phyloP scores from a whole-genome alignment of 1,284 basidiomycete species.

The Pisolithus thermaeus region DNA sequence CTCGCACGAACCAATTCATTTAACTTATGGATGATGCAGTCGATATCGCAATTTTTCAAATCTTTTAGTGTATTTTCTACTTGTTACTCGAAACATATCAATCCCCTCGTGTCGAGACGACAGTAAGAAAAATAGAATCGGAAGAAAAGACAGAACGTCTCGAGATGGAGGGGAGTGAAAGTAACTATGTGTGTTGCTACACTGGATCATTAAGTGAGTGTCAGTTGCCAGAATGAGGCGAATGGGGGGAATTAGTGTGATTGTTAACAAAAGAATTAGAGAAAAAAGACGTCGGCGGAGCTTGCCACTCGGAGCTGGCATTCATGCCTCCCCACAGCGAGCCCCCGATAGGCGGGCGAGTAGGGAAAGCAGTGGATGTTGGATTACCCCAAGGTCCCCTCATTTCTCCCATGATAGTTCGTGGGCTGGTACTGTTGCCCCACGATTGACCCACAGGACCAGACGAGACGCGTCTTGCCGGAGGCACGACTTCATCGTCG shows the following conservation, averaged over 20 bases:
- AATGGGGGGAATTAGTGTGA: constrained; percentile 43
- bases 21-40: no score
- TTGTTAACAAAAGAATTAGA: constrained; percentile 38
- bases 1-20: constrained; percentile 6
- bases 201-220: constrained; percentile 13
- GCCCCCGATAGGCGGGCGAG: constrained; percentile 33
- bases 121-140: background rate
- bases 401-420: constrained; percentile 23
- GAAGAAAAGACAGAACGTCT: background rate
- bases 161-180: background rate
- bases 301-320: constrained; percentile 44
- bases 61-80: constrained; percentile 32
- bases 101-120: no score
- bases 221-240: constrained; percentile 50
- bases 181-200: constrained; percentile 18
- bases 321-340: constrained; percentile 39
- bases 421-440: constrained; percentile 39
- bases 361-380: constrained; percentile 29
- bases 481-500: constrained; percentile 70
- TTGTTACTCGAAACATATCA: constrained; percentile 15
- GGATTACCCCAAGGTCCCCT: constrained; percentile 45
- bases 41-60: constrained; percentile 17
- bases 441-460: constrained; percentile 41
- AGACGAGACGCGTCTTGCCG: constrained; percentile 38
- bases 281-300: constrained; percentile 41